Percentiles rank a stretch among this genome's conserved stretches.
phyloP scores from a whole-genome alignment of 2,329 filamentous ascomycete species.

The Bipolaris victoriae region DNA sequence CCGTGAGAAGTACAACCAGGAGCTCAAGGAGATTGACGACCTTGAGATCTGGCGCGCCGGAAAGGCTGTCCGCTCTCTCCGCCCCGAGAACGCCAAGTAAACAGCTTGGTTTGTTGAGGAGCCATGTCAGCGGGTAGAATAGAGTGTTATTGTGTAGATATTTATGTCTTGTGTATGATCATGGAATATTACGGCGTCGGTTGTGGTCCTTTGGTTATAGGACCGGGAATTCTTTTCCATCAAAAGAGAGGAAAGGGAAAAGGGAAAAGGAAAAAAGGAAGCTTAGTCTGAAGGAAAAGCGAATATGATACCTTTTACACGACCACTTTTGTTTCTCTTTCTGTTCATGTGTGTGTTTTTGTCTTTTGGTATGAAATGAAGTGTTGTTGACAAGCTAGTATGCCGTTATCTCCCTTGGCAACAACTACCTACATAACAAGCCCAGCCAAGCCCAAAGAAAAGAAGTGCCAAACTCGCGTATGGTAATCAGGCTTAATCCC shows the following conservation, averaged over 20 bases:
- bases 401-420: not conserved
- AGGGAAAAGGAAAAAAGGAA: not conserved
- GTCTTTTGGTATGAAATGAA: too few relatives aligned
- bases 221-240: not conserved
- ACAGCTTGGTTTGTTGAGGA: conserved; percentile 1
- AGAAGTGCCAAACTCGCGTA: too few relatives aligned
- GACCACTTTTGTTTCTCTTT: not conserved
- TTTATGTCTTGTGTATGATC: conserved; percentile 28
- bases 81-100: conserved; percentile 50
- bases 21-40: conserved; percentile 98
- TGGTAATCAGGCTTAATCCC: too few relatives aligned
- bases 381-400: not conserved
- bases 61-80: conserved; percentile 79
- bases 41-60: conserved; percentile 99
- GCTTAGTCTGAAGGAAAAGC: conserved; percentile 5
- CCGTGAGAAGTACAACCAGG: conserved; percentile 94
- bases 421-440: too few relatives aligned
- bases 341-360: too few relatives aligned
- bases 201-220: conserved; percentile 3
- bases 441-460: too few relatives aligned
- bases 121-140: conserved; percentile 3
- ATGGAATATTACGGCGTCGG: conserved; percentile 26
- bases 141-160: conserved; percentile 32
- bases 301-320: conserved; percentile 8
- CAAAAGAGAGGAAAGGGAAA: not conserved